Conservation (phyloP, 371 early-diverging fungal species). For the Mortierella sp. region DNA sequence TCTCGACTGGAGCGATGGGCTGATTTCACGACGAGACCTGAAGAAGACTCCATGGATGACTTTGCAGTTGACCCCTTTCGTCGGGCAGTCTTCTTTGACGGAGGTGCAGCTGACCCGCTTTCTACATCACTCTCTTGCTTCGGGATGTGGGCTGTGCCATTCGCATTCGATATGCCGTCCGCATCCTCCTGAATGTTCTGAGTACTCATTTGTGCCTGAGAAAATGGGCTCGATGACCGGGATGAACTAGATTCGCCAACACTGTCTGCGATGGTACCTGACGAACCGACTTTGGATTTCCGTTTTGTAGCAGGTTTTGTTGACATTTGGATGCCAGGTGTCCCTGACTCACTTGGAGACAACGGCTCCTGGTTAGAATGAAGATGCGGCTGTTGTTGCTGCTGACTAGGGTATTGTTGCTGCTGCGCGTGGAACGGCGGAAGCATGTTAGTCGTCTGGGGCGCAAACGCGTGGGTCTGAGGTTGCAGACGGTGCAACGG, state of each 20-base stretch:
- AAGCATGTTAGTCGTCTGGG: conserved; percentile 21
- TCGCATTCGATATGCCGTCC: background rate
- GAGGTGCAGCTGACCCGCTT: conserved; percentile 10
- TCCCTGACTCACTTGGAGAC: conserved; percentile 21
- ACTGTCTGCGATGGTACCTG: background rate
- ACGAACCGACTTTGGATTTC: conserved; percentile 25
- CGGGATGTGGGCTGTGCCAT: conserved; percentile 5
- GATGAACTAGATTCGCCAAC: conserved; percentile 13
- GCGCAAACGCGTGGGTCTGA: conserved; percentile 7
- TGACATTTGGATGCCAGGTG: conserved; percentile 6
- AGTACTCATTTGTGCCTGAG: conserved; percentile 1
- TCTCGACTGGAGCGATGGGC: conserved; percentile 35
- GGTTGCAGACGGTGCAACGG: conserved; percentile 6
- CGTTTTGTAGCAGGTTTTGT: conserved; percentile 27
- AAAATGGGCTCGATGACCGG: conserved; percentile 22
- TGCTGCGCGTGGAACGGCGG: conserved; percentile 16
- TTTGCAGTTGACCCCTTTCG: conserved; percentile 30
- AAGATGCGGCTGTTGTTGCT: conserved; percentile 17
- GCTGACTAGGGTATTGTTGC: conserved; percentile 20
- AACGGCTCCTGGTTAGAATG: conserved; percentile 18
- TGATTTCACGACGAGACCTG: conserved; percentile 34
- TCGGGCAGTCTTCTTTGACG: conserved; percentile 16
- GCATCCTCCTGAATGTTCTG: conserved; percentile 16
- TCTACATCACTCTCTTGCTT: conserved; percentile 34
- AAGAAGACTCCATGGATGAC: conserved; percentile 26